Percentiles rank a stretch among this genome's conserved stretches.
phyloP scores from a whole-genome alignment of 257 asterid species.

The Plantago elongata region DNA sequence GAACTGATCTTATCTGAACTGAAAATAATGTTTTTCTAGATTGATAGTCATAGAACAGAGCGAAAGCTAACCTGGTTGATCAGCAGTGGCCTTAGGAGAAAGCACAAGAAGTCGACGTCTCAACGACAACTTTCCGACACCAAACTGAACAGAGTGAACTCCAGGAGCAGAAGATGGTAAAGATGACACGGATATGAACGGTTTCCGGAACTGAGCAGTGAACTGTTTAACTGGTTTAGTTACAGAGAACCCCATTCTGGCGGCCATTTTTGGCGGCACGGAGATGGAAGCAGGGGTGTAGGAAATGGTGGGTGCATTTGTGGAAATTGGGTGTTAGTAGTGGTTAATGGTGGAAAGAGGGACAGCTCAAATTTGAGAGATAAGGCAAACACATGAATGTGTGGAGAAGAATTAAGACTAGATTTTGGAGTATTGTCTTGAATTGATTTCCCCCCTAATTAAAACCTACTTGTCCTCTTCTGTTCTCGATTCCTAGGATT shows the following conservation, averaged over 20 bases:
- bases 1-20: too few species aligned
- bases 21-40: too few species aligned
- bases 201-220: constrained; percentile 46
- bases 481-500: constrained; percentile 17
- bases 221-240: constrained; percentile 35
- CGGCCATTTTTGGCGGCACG: constrained; percentile 55
- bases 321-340: constrained; percentile 20
- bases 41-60: too few species aligned
- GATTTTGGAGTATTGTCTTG: not conserved
- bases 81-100: constrained; percentile 67
- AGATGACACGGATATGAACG: constrained; percentile 32
- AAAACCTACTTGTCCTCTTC: constrained; percentile 23
- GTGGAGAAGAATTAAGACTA: constrained; percentile 58
- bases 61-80: constrained; percentile 61
- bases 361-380: constrained; percentile 33
- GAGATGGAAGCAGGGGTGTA: constrained; percentile 18
- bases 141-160: constrained; percentile 34
- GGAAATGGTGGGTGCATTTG: constrained; percentile 33
- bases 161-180: constrained; percentile 49
- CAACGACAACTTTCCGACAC: constrained; percentile 27
- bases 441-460: constrained; percentile 5
- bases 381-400: constrained; percentile 52
- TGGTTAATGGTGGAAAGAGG: constrained; percentile 18
- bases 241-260: constrained; percentile 46
- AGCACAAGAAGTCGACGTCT: constrained; percentile 41